Evolutionary conservation across 2,329 filamentous ascomycete genomes (phyloP).

Genomic region (Tolypocladium inflatum): DNA sequence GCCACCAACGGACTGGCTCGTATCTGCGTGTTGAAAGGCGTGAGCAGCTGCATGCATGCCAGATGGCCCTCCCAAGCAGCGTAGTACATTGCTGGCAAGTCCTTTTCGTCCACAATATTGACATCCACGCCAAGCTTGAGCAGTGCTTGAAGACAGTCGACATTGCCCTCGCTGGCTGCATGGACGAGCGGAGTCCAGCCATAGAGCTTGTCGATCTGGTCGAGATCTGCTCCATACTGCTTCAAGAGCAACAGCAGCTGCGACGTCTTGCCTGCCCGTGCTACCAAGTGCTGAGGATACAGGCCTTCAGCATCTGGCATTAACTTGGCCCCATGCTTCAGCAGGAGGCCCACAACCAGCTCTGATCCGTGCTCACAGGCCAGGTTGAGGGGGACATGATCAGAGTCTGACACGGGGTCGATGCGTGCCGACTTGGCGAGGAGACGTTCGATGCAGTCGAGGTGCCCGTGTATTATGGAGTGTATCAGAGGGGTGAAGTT

Average conservation of each 20-base stretch:
- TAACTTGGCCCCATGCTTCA: constrained; percentile 71
- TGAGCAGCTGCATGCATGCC: constrained; percentile 84
- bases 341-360: constrained; percentile 72
- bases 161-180: constrained; percentile 90
- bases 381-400: constrained; percentile 89
- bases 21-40: constrained; percentile 42
- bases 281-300: constrained; percentile 94
- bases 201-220: constrained; percentile 92
- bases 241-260: constrained; percentile 72
- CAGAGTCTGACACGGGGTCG: constrained; percentile 74
- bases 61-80: constrained; percentile 96
- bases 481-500: constrained; percentile 96
- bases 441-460: constrained; percentile 70
- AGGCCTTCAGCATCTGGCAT: constrained; percentile 93
- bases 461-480: constrained; percentile 79
- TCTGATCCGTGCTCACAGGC: constrained; percentile 90
- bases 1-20: constrained; percentile 33
- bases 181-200: constrained; percentile 97
- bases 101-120: constrained; percentile 82
- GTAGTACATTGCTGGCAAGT: constrained; percentile 92
- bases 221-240: constrained; percentile 77
- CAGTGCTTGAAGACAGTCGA: constrained; percentile 74
- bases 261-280: constrained; percentile 75
- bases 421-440: constrained; percentile 73
- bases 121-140: constrained; percentile 71